Evolutionary conservation across 202 grass and related monocot species (phyloP).

Genomic region (Setaria viridis): DNA sequence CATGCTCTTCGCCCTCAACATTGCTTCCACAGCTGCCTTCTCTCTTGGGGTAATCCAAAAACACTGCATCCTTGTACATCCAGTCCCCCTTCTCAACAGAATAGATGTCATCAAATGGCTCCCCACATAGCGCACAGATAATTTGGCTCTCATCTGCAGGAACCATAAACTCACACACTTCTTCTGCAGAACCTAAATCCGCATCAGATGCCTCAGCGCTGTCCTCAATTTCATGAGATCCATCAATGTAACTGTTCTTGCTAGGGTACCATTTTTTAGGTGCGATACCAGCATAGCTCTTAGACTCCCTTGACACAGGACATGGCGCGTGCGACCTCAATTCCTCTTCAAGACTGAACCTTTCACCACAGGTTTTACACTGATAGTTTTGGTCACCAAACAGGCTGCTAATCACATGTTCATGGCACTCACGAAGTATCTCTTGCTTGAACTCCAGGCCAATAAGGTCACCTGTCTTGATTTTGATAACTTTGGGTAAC

Average conservation of each 20-base stretch:
- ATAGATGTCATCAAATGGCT: conserved; percentile 87
- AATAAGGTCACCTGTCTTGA: conserved; percentile 55
- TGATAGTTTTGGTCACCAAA: conserved; percentile 73
- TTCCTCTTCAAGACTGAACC: conserved; percentile 72
- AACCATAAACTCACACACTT: conserved; percentile 69
- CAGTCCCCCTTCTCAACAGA: conserved; percentile 68
- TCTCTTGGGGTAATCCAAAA: conserved; percentile 57
- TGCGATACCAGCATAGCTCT: conserved; percentile 46
- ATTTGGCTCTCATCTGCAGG: conserved; percentile 89
- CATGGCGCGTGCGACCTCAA: conserved; percentile 58
- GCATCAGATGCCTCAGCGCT: conserved; percentile 43
- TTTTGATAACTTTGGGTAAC: conserved; percentile 41
- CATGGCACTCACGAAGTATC: conserved; percentile 74
- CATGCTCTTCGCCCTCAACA: conserved; percentile 35
- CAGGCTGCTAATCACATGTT: conserved; percentile 67
- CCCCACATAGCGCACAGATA: conserved; percentile 88
- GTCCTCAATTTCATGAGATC: conserved; percentile 52
- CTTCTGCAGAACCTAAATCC: conserved; percentile 56
- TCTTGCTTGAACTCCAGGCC: conserved; percentile 84
- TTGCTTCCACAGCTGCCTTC: conserved; percentile 34
- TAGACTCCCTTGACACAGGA: conserved; percentile 43
- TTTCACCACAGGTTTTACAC: conserved; percentile 74
- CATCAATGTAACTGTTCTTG: conserved; percentile 57
- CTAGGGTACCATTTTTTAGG: conserved; percentile 79
- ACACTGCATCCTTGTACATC: conserved; percentile 87